Percentiles rank a stretch among this genome's conserved stretches.
Conservation (phyloP, 306 rosid genomes). For the Ammopiptanthus mongolicus region DNA sequence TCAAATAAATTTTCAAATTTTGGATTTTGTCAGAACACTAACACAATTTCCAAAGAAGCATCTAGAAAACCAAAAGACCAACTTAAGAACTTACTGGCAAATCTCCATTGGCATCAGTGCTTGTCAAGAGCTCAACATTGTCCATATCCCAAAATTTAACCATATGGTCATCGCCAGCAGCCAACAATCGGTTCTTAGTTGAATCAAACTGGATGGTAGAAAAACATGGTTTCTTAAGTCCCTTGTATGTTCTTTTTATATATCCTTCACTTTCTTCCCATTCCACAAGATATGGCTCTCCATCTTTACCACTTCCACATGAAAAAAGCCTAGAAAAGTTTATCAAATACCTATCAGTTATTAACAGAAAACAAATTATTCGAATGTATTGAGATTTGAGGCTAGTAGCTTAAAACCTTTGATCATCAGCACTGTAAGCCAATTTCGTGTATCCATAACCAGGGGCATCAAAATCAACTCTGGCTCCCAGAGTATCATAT, state of each 20-base stretch:
- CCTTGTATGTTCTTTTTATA: constrained; percentile 27
- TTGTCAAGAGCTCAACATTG: constrained; percentile 13
- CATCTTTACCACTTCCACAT: constrained; percentile 33
- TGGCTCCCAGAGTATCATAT: background rate
- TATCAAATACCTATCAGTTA: background rate
- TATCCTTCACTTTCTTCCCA: constrained; percentile 39
- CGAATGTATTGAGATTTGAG: background rate
- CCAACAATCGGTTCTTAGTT: constrained; percentile 25
- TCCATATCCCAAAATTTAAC: constrained; percentile 52
- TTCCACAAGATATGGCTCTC: constrained; percentile 38
- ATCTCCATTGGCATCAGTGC: constrained; percentile 25
- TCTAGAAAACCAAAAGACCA: background rate
- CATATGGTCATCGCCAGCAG: constrained; percentile 35
- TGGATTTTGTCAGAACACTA: background rate
- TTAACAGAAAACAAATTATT: background rate
- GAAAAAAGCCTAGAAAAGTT: constrained; percentile 34
- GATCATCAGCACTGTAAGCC: constrained; percentile 32
- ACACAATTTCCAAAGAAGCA: background rate
- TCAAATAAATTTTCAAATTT: background rate
- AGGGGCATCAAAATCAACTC: constrained; percentile 26
- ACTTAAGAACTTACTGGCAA: constrained; percentile 21
- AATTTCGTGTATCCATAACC: constrained; percentile 27
- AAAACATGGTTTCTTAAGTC: constrained; percentile 26
- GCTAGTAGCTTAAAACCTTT: constrained; percentile 24
- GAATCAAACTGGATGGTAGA: constrained; percentile 33